Base-by-base conservation (phyloP, 2,329 filamentous ascomycete genomes). In the Pseudogymnoascus verrucosus region DNA sequence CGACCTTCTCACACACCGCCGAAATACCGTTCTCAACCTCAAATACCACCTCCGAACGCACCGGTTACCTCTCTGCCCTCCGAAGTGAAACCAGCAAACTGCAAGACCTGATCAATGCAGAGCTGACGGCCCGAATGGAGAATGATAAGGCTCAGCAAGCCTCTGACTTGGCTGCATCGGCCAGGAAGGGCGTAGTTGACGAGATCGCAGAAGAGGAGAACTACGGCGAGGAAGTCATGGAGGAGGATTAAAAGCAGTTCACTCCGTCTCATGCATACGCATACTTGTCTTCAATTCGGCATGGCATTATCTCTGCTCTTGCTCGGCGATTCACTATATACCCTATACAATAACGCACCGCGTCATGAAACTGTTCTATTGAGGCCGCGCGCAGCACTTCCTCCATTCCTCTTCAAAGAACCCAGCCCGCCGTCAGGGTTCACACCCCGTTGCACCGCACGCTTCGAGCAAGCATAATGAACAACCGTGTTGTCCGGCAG, bases 401-500 rank as follows among this genome's bases (percentile, higher is more conserved):
- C 31, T 51, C 61, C 51, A 19, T 14, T 34, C 14, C 44, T 34
- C 61, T 63, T 47, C 16, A 59, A 36, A 37, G 19, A 28, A 31
- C 61, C 34, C 28, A 51, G 5, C 11, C 40, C 26, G n/a, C 51
- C 16, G 5, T 37, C 61, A 37, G 11, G 23, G 19, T 60, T 59
- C 40, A 40, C 3, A 39, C 73, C 70, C 68, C 72, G 69, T 65
- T 76, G 74, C 64, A 72, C 75, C n/a, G 76, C 78, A 67, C 78
- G 77, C 65, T 76, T 85, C 69, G 90, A 79, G 77, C 90, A 95
- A 26, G 89, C 90, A 72, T 93, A 90, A 79, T 95, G 90, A 66
- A 95, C 88, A 14, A 92, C 89, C 26, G 81, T 83, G 73, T 87
- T 91, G 77, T 96, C 90, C 5, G 93, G 91, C 76, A 95, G 83